phyloP scores from a whole-genome alignment of 164 flowering plant species.

The Piper betle region DNA sequence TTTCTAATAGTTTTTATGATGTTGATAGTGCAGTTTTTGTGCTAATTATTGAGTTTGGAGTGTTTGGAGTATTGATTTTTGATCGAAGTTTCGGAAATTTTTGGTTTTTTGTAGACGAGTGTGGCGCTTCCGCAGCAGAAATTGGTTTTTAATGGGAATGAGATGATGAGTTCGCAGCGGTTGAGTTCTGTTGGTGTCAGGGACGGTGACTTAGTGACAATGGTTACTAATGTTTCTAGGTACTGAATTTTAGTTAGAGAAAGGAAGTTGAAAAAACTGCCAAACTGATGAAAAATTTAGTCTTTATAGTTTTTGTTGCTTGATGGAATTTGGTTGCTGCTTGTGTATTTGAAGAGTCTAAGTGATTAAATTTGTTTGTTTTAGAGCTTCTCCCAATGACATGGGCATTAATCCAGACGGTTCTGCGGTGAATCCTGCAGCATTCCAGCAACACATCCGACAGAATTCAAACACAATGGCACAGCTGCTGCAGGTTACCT shows the following conservation, averaged over 20 bases:
- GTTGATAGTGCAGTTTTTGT: too few species aligned
- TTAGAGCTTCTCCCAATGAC: constrained; percentile 43
- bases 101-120: constrained; percentile 29
- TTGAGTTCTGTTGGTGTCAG: constrained; percentile 58
- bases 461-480: constrained; percentile 59
- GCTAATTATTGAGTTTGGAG: too few species aligned
- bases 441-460: constrained; percentile 72
- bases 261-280: background rate
- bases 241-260: constrained; percentile 4
- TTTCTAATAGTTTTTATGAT: too few species aligned
- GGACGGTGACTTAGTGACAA: constrained; percentile 88
- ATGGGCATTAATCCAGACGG: constrained; percentile 76
- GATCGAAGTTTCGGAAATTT: too few species aligned
- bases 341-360: background rate
- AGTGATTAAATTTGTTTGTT: constrained; percentile 7
- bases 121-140: constrained; percentile 82
- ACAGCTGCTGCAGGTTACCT: constrained; percentile 69
- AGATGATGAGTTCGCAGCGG: constrained; percentile 52
- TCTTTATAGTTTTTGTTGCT: background rate
- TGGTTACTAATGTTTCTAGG: constrained; percentile 40
- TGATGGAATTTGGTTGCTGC: background rate
- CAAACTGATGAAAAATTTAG: background rate
- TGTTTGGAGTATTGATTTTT: too few species aligned
- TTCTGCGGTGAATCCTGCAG: constrained; percentile 83
- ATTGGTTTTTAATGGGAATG: constrained; percentile 69